A percentile compares a stretch with the other conserved stretches of the same genome.
These are phyloP conservation scores for Vararia minispora DNA, from an alignment of 768 basidiomycete species.

Conservation along the genomic window DNA sequence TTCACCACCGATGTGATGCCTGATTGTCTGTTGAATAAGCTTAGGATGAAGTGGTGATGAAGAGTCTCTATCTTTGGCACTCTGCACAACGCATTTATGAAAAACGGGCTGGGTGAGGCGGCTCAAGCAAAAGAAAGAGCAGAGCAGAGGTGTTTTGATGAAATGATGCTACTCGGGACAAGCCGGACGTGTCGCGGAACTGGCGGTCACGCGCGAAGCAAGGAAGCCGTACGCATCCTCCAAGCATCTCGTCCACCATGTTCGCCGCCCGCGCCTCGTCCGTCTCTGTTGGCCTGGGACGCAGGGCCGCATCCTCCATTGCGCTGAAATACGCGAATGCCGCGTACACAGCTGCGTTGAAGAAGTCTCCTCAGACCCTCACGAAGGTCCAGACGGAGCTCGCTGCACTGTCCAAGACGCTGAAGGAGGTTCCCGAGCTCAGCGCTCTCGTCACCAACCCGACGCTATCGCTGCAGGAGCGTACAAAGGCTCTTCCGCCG, in stretches of 20 bases:
- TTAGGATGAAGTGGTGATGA: too few relatives aligned
- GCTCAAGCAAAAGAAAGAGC: too few relatives aligned
- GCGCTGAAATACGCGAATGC: constrained; percentile 81
- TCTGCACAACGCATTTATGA: too few relatives aligned
- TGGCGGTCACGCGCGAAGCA: too few relatives aligned
- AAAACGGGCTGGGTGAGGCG: too few relatives aligned
- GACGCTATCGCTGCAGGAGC: constrained; percentile 75
- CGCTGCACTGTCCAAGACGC: constrained; percentile 51
- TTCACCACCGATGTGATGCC: constrained; percentile 20
- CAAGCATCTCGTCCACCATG: constrained; percentile 44
- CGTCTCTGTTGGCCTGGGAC: constrained; percentile 38
- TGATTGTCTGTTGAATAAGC: too few relatives aligned
- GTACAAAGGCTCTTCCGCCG: constrained; percentile 50
- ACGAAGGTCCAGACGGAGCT: constrained; percentile 83
- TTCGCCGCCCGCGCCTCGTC: constrained; percentile 43
- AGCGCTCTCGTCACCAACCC: constrained; percentile 78
- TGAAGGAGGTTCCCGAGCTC: constrained; percentile 57
- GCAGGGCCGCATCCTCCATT: constrained; percentile 66
- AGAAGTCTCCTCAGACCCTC: constrained; percentile 75
- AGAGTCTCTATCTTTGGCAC: too few relatives aligned
- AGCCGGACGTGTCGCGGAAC: too few relatives aligned
- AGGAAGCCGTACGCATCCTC: too few relatives aligned
- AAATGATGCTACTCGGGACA: too few relatives aligned
- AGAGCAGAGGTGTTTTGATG: too few relatives aligned
- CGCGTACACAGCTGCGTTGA: constrained; percentile 68